Evolutionary conservation across 2,329 filamentous ascomycete species (phyloP), one percentile per base, ranked within the genome.

Genomic region (Curvularia eragrostidis): DNA sequence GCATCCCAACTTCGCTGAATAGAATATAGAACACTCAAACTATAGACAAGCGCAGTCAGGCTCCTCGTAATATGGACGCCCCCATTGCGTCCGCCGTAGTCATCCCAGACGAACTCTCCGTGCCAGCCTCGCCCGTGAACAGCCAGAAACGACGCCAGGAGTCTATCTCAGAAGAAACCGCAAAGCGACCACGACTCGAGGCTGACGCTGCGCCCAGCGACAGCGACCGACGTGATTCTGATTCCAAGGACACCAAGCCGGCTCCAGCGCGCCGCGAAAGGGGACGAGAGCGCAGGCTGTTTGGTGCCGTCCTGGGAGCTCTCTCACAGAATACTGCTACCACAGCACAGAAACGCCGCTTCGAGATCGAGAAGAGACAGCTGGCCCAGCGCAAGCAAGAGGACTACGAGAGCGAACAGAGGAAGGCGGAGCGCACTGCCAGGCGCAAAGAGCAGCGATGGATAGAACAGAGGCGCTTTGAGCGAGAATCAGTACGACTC

Each of bases 301-400:
- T 97, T 73, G 93, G 94, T 60, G 91, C 89, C 34, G 79, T 96
- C 55, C 81, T 95, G 58, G 91, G 84, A 74, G 91, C 90, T 36
- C 83, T 96, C 59, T 92, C 89, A 76, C 90, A 94, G 78, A 88
- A 85, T 68, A 84, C 84, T 58, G 63, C 73, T 72, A 85, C 82
- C 65, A 80, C 83, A 79, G 81, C 87, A 62, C 80, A 89, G 78
- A 89, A 85, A 77, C 87, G 86, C 68, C 88, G 91, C 56, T 85
- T 85, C 61, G 93, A 94, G 75, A 93, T 94, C 75, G 93, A 95
- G 79, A 89, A 87, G 77, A 88, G 89, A 66, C 91, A 93, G 77
- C 87, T 90, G 72, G 90, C 90, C 71, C 91, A 89, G 77, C 83
- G 89, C 64, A 87, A 89, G 75, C 83, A 88, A 69, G 90, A 93